Evolutionary conservation across 176 grass and related monocot species (phyloP).

Genomic region (Oryza australiensis): DNA sequence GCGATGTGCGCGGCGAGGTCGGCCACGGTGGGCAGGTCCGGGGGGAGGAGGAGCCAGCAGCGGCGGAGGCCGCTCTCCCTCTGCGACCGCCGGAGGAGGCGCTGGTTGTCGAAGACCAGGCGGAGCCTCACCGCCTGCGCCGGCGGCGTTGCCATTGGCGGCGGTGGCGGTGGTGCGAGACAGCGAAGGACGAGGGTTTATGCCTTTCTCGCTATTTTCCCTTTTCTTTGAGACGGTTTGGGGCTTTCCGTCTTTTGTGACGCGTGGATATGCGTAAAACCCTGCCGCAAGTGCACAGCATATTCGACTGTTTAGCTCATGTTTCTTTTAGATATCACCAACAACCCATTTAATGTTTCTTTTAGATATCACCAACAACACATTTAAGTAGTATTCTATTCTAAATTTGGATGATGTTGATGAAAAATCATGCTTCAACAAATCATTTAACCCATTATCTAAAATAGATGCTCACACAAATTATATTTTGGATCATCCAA

Average conservation of each 20-base stretch:
- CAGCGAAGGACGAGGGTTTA: slow-evolving; percentile 9
- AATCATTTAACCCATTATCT: too few species aligned
- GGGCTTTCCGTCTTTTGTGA: neutral
- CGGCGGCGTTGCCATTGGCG: slow-evolving; percentile 34
- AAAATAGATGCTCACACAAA: too few species aligned
- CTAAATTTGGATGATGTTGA: too few species aligned
- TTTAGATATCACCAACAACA: too few species aligned
- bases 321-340: too few species aligned
- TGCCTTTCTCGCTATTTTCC: neutral
- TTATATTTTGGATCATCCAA: too few species aligned
- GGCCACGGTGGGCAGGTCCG: slow-evolving; percentile 58
- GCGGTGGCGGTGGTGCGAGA: neutral
- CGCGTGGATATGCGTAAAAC: neutral
- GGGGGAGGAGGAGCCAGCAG: slow-evolving; percentile 71
- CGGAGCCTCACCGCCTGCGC: slow-evolving; percentile 53
- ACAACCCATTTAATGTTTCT: too few species aligned
- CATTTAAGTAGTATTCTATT: too few species aligned
- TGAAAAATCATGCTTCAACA: too few species aligned
- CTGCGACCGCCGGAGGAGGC: slow-evolving; percentile 57
- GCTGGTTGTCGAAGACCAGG: slow-evolving; percentile 51
- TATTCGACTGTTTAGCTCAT: too few species aligned
- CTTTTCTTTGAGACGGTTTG: too few species aligned
- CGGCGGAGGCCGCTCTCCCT: slow-evolving; percentile 53
- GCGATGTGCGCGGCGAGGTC: slow-evolving; percentile 58
- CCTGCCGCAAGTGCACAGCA: too few species aligned